Base-by-base conservation (phyloP, 306 rosid species). In the Alnus glutinosa region DNA sequence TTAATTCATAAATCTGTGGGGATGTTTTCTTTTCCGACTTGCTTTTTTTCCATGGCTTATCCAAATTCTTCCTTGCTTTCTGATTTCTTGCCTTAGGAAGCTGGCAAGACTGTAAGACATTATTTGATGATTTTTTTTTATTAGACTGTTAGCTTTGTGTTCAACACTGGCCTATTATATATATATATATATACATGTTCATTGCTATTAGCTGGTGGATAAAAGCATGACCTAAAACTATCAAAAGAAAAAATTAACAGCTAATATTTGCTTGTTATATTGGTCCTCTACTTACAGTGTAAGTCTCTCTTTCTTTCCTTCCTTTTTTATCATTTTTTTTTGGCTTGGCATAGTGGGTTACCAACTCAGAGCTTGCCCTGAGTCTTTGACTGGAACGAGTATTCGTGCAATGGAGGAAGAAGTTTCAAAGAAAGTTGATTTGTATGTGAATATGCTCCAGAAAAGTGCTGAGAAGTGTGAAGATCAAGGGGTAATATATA, bases 381-480 rank as follows among this genome's bases (percentile, higher is more conserved):
- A 93, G 30, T 81, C 90, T 70, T 76, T 89, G 59, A 70, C 80
- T 62, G 94, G 88, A 72, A 88, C 88, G 0, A 87, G 85, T 79
- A 71, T 72, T 79, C 90, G 91, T 50, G 85, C 88, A 19, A 89
- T 90, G 85, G 94, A 93, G 85, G 96, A 91, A 64, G 91, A 90
- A 88, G 96, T 89, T 80, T 83, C 80, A 32, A 88, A 82, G 89
- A 93, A 87, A 90, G 85, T 88, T 78, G 92, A 89, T 61, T 75
- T 75, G 15, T 93, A 91, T 77, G 89, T 87, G 37, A 82, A 63
- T 75, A 87, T 83, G 89, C 94, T 93, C 77, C 77, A 76, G 69
- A 57, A 85, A 71, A 85, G 85, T 81, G 86, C 85, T 4, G 86
- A 83, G 73, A 85, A 80, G 71, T 88, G 84, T 81, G 86, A 87